Conservation (phyloP, 306 rosid genomes). For the Ammopiptanthus mongolicus region DNA sequence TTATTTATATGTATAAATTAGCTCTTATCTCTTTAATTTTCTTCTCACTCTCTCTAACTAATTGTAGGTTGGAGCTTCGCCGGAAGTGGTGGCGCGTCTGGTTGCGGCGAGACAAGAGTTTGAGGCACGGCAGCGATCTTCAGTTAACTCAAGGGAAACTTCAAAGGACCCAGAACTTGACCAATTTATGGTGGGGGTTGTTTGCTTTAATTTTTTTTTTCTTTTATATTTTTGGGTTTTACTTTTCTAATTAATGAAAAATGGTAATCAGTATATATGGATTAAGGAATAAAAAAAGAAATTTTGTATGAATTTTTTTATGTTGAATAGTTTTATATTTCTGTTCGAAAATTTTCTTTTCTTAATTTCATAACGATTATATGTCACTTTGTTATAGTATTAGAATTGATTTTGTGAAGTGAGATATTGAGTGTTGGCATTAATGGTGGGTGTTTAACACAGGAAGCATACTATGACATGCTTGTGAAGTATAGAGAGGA, state of each 20-base stretch:
- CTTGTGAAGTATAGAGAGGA: slow-evolving; percentile 91
- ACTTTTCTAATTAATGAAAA: neutral
- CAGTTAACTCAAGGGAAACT: slow-evolving; percentile 46
- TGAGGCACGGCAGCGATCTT: slow-evolving; percentile 77
- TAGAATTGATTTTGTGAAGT: neutral
- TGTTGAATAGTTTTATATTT: neutral
- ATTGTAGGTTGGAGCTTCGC: slow-evolving; percentile 84
- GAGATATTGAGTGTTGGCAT: neutral
- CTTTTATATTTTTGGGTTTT: neutral
- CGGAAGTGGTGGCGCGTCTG: slow-evolving; percentile 80
- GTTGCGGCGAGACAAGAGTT: slow-evolving; percentile 65
- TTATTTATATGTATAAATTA: neutral
- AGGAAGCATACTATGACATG: slow-evolving; percentile 97
- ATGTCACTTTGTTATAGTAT: no score
- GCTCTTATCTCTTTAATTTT: neutral
- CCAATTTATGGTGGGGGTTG: slow-evolving; percentile 71
- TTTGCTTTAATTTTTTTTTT: neutral
- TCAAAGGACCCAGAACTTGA: slow-evolving; percentile 93
- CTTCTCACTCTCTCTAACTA: neutral
- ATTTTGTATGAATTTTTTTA: no score
- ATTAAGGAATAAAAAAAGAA: no score
- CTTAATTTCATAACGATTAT: no score
- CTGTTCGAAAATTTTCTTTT: no score
- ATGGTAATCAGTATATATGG: no score
- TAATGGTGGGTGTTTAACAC: neutral